Evolutionary conservation across 2,329 filamentous ascomycete genomes (phyloP), one percentile per base, ranked within the genome.

Genomic region (Claviceps paspali): DNA sequence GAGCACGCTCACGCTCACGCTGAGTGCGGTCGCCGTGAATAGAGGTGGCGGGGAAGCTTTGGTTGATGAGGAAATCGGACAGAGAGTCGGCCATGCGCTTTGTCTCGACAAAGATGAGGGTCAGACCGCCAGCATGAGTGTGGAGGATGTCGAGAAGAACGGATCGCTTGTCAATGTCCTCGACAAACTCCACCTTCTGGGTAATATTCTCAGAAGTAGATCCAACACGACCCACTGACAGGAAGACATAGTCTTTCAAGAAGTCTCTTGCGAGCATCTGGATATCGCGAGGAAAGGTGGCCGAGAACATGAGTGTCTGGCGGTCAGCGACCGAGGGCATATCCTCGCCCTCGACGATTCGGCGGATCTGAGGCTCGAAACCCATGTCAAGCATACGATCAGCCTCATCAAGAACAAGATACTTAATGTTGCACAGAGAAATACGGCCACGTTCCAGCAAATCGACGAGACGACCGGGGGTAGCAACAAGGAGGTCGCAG

Each of bases 351-450:
- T 96, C 88, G 32, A 98, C 91, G 54, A 98, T 96, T 53, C 88
- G 83, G 55, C 91, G 87, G 57, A 98, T 98, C 68, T 98, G 91
- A 54, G 91, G 91, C 71, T 98, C 91, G 73, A 98, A 98, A 91
- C 91, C 91, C 91, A 98, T 98, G 74, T 98, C 91, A 73, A 98
- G 73, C 91, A 98, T 98, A 61, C 91, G 91, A 70, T 98, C 91
- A 62, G 91, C 91, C 76, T 98, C 91, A 52, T 98, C 91, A 38
- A 98, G 83, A 52, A 98, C 85, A 44, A 98, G 76, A 60, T 98
- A 98, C 72, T 95, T 96, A 74, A 98, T 98, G 73, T 94, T 95
- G 63, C 79, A 76, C 39, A 98, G 79, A 31, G 91, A 96, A 60
- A 98, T 96, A 57, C 88, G 85, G 55, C 91, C 91, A 71, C 91